phyloP scores from a whole-genome alignment of 805 yeast genomes.

The Saturnispora halmiae region DNA sequence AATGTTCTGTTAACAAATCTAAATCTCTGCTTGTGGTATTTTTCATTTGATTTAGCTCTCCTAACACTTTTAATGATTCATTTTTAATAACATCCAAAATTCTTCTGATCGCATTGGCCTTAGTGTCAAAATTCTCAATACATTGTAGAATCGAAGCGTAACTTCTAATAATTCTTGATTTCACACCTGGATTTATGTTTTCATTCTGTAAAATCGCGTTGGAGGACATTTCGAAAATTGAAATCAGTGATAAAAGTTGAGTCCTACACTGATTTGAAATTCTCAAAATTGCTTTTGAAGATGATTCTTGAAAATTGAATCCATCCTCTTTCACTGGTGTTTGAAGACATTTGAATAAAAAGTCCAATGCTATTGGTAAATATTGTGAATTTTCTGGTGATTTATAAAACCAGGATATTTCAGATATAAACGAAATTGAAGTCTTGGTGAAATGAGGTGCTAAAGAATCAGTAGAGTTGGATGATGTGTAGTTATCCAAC shows the following conservation, averaged over 20 bases:
- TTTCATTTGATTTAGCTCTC: not conserved
- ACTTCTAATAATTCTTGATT: slow-evolving; percentile 54
- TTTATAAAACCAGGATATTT: slow-evolving; percentile 52
- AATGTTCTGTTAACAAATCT: slow-evolving; percentile 34
- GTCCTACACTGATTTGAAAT: slow-evolving; percentile 48
- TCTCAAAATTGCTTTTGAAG: slow-evolving; percentile 49
- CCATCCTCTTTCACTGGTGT: slow-evolving; percentile 4
- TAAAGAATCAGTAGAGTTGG: slow-evolving; percentile 5
- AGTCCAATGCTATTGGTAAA: slow-evolving; percentile 45
- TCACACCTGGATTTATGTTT: slow-evolving; percentile 31
- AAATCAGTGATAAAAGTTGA: slow-evolving; percentile 34
- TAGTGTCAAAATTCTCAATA: slow-evolving; percentile 37
- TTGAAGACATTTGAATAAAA: slow-evolving; percentile 27
- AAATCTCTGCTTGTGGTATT: slow-evolving; percentile 7
- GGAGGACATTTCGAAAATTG: slow-evolving; percentile 40
- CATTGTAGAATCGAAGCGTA: slow-evolving; percentile 55
- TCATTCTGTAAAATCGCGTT: slow-evolving; percentile 37
- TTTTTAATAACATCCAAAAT: slow-evolving; percentile 20
- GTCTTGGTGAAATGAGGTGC: slow-evolving; percentile 34
- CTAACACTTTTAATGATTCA: slow-evolving; percentile 16
- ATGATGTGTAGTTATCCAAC: slow-evolving; percentile 2
- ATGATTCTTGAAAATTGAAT: slow-evolving; percentile 18
- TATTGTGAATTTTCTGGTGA: slow-evolving; percentile 34
- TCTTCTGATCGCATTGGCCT: slow-evolving; percentile 26
- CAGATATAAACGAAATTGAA: slow-evolving; percentile 48